Percentiles rank a stretch among this genome's conserved stretches.
phyloP scores from a whole-genome alignment of 257 asterid species.

The Solanum appendiculatum region DNA sequence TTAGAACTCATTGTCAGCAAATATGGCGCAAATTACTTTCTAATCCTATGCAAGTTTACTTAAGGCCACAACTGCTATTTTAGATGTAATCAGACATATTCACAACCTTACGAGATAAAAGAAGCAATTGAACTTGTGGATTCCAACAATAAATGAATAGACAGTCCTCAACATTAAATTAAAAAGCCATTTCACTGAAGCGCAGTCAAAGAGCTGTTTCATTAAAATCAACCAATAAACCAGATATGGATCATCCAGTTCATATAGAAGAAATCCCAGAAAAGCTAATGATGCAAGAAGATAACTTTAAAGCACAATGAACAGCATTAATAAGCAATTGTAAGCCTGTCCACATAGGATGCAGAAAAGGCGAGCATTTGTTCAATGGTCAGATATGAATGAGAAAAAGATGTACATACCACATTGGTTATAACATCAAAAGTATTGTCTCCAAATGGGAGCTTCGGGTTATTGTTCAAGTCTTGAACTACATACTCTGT shows the following conservation, averaged over 20 bases:
- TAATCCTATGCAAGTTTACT: not conserved
- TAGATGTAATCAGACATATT: not conserved
- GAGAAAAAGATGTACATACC: constrained; percentile 32
- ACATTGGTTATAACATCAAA: constrained; percentile 83
- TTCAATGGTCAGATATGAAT: not conserved
- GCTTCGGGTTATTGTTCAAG: constrained; percentile 68
- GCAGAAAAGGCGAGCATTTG: not conserved
- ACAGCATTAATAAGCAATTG: not conserved
- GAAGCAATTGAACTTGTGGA: not conserved
- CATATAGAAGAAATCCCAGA: not conserved
- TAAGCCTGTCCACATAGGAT: not conserved
- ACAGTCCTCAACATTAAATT: not conserved
- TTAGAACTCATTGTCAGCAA: not conserved
- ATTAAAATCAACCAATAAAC: not conserved
- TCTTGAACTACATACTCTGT: constrained; percentile 91
- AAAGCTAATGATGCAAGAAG: not conserved
- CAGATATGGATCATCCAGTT: not conserved
- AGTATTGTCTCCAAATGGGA: constrained; percentile 69
- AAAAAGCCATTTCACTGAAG: not conserved
- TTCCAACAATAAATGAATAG: not conserved
- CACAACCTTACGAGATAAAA: not conserved
- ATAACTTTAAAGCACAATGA: not conserved
- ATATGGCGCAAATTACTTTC: not conserved
- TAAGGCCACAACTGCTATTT: not conserved
- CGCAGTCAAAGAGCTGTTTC: not conserved